Percentiles rank a stretch among this genome's conserved stretches.
Evolutionary conservation across 768 basidiomycete genomes (phyloP).

Genomic region (Obba rivulosa): DNA sequence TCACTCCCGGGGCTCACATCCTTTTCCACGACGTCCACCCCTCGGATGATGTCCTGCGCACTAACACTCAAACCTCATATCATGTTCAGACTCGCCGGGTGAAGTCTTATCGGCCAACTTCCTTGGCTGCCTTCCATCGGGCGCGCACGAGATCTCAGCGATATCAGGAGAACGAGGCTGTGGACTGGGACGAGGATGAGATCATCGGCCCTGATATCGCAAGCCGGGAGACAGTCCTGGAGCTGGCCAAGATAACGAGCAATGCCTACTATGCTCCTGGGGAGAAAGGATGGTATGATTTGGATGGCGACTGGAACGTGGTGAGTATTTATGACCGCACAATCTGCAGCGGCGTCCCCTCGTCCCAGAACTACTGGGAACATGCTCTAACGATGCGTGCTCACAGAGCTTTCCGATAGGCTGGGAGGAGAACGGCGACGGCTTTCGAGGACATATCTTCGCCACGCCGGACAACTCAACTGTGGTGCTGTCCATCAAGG

Average conservation of each 20-base stretch:
- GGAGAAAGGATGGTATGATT: slow-evolving; percentile 72
- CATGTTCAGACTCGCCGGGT: slow-evolving; percentile 35
- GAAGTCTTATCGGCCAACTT: slow-evolving; percentile 44
- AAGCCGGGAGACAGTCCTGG: slow-evolving; percentile 66
- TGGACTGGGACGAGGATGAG: slow-evolving; percentile 74
- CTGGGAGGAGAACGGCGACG: slow-evolving; percentile 86
- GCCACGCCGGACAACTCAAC: slow-evolving; percentile 79
- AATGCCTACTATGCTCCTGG: slow-evolving; percentile 76
- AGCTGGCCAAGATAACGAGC: slow-evolving; percentile 92
- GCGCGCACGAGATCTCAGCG: slow-evolving; percentile 30
- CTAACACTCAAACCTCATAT: slow-evolving; percentile 27
- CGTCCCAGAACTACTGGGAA: neutral
- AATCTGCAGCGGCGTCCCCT: neutral
- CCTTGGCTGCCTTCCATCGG: slow-evolving; percentile 31
- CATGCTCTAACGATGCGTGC: neutral
- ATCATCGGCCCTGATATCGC: slow-evolving; percentile 72
- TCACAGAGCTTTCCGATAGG: slow-evolving; percentile 76
- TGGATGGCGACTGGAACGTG: slow-evolving; percentile 59
- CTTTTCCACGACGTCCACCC: slow-evolving; percentile 51
- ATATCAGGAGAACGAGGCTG: slow-evolving; percentile 31
- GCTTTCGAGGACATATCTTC: slow-evolving; percentile 89
- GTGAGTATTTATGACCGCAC: slow-evolving; percentile 26
- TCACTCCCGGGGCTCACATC: slow-evolving; percentile 50
- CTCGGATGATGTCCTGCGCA: slow-evolving; percentile 6
- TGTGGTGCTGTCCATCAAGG: slow-evolving; percentile 87